Conservation (phyloP, 2,329 filamentous ascomycete species). For the Pseudogymnoascus sp. region DNA sequence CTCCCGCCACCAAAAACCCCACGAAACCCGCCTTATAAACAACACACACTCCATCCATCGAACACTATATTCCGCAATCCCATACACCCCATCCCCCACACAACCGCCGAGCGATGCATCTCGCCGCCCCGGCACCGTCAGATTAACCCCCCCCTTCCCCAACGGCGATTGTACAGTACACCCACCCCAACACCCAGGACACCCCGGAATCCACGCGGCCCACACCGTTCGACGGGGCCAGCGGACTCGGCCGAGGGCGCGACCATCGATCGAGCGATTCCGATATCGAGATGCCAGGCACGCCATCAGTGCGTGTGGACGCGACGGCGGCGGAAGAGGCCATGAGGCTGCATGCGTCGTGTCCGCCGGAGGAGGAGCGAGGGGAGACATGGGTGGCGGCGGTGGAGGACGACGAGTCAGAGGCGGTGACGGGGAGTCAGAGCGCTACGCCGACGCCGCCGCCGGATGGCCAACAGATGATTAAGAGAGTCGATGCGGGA, state of each 20-base stretch:
- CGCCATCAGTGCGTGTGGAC: slow-evolving; percentile 3
- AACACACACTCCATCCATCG: background rate
- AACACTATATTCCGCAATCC: background rate
- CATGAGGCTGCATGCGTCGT: slow-evolving; percentile 27
- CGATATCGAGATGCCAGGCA: slow-evolving; percentile 4
- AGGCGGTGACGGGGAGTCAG: background rate
- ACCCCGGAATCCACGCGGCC: background rate
- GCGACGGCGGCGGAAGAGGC: background rate
- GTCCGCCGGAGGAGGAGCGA: slow-evolving; percentile 35
- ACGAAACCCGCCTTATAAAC: slow-evolving; percentile 7
- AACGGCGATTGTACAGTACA: slow-evolving; percentile 1
- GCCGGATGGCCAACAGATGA: slow-evolving; percentile 28
- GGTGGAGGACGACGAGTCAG: slow-evolving; percentile 5
- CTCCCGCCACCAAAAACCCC: slow-evolving; percentile 5
- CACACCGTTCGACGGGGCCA: background rate
- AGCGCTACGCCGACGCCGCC: slow-evolving; percentile 11
- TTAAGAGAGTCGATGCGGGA: slow-evolving; percentile 32
- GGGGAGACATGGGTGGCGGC: slow-evolving; percentile 25
- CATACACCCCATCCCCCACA: background rate
- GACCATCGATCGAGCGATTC: background rate
- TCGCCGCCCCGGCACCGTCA: slow-evolving; percentile 1
- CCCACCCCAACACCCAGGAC: background rate
- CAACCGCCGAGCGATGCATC: background rate
- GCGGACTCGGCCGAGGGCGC: background rate
- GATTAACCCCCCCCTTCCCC: background rate